Evolutionary conservation across 2,329 filamentous ascomycete species (phyloP), one percentile per base, ranked within the genome.

Genomic region (Arthroderma sp.): DNA sequence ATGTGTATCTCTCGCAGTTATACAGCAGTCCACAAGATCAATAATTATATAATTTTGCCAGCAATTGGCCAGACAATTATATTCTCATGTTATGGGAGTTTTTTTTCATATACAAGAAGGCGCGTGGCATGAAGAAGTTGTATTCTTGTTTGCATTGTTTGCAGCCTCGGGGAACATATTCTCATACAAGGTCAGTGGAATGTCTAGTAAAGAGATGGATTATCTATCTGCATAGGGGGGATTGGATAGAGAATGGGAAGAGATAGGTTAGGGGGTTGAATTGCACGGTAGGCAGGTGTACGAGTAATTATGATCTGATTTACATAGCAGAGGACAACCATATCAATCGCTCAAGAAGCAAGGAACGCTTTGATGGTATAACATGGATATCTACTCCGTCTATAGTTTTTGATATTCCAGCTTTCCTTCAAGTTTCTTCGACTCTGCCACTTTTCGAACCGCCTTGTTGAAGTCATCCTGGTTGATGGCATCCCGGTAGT

Each of bases 391-490:
- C 47, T 51, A 51, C 25, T 51, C 9, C 33, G 23, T 61, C 73
- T 85, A 95, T 75, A 95, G 78, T 77, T 95, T 95, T 81, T 95
- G 86, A 76, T 96, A 97, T 74, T 97, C 91, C 54, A 97, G 80
- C 78, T 97, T 97, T 74, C 93, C 91, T 75, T 98, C 93, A 66
- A 98, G 76, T 77, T 98, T 98, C 88, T 98, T 98, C 61, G 88
- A 81, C 75, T 98, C 93, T 15, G 88, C 90, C 64, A 98, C 87
- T 82, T 98, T 98, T 64, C 93, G 85, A 56, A 98, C 93, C 2
- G 93, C 93, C 77, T 96, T 96, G 79, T 96, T 98, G 83, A 97
- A 96, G 70, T 98, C 93, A 68, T 98, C 93, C 73, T 98, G 93
- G 75, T 88, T 97, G 74, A 98, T 88, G 11, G 90, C 84, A 67